phyloP scores from a whole-genome alignment of 1,139 yeast genomes.

The Blastobotrys raffinosifermentans region DNA sequence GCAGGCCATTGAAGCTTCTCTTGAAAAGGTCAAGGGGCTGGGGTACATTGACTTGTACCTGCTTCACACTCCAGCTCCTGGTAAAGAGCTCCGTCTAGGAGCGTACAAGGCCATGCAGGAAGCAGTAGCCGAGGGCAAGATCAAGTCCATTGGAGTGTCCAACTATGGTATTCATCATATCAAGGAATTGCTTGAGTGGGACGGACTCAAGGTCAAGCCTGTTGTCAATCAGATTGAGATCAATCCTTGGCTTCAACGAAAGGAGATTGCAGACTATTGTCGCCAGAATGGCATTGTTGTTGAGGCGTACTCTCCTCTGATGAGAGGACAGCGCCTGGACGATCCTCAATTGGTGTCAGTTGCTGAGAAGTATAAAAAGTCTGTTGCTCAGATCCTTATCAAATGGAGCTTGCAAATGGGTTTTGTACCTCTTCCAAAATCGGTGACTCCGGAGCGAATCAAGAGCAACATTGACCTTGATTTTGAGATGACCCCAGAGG shows the following conservation, averaged over 20 bases:
- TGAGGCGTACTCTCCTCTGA: constrained; percentile 70
- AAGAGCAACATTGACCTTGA: constrained; percentile 6
- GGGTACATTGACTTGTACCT: constrained; percentile 44
- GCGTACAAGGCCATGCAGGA: constrained; percentile 45
- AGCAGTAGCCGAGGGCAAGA: constrained; percentile 29
- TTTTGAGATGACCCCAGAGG: constrained; percentile 5
- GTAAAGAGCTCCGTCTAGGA: constrained; percentile 30
- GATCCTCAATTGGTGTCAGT: constrained; percentile 43
- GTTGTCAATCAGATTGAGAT: constrained; percentile 48
- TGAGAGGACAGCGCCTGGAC: constrained; percentile 50
- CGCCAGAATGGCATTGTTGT: constrained; percentile 44
- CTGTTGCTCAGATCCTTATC: constrained; percentile 41
- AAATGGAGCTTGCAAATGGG: constrained; percentile 32
- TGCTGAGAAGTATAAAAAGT: constrained; percentile 35
- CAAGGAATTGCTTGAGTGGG: constrained; percentile 34
- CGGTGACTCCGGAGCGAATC: constrained; percentile 8
- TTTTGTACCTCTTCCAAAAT: not conserved
- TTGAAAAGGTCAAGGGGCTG: constrained; percentile 45
- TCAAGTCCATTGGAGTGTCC: constrained; percentile 41
- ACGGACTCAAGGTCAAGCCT: constrained; percentile 40
- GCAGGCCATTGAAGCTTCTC: constrained; percentile 43
- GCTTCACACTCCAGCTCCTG: constrained; percentile 36
- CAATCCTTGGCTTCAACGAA: constrained; percentile 54
- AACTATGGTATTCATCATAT: constrained; percentile 40
- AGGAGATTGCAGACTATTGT: constrained; percentile 54